phyloP scores from a whole-genome alignment of 306 rosid species.

The Benincasa hispida region DNA sequence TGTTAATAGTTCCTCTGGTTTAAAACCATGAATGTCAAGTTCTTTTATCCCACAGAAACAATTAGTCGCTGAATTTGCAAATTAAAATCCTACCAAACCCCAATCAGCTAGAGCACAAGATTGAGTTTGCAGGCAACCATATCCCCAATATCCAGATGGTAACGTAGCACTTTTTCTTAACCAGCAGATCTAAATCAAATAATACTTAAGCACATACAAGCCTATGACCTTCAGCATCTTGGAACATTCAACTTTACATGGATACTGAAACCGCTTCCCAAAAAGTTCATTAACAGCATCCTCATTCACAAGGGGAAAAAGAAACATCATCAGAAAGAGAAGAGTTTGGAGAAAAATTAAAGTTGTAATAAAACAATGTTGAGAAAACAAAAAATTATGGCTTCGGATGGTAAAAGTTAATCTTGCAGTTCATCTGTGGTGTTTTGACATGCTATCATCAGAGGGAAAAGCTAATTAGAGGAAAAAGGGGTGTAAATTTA shows the following conservation, averaged over 20 bases:
- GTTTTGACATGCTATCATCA: background rate
- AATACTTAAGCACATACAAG: slow-evolving; percentile 26
- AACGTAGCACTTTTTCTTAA: background rate
- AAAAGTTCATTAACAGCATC: slow-evolving; percentile 32
- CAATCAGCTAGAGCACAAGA: background rate
- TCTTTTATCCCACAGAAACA: slow-evolving; percentile 3
- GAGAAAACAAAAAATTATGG: background rate
- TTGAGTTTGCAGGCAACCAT: background rate
- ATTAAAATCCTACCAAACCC: slow-evolving; percentile 2
- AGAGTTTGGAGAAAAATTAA: background rate
- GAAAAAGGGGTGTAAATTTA: background rate
- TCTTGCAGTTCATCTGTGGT: background rate
- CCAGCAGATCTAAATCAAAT: slow-evolving; percentile 23
- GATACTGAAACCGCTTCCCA: slow-evolving; percentile 34
- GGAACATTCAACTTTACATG: slow-evolving; percentile 30
- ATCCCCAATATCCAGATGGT: background rate
- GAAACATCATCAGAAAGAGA: slow-evolving; percentile 10
- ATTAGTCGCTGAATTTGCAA: background rate
- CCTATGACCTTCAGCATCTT: slow-evolving; percentile 27
- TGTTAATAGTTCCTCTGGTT: background rate
- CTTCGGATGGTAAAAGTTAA: background rate
- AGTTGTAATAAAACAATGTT: background rate
- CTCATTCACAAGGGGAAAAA: slow-evolving; percentile 24
- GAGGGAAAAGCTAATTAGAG: background rate
- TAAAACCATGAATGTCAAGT: background rate